Percentiles rank a stretch among this genome's conserved stretches.
Conservation (phyloP, 345 rosid genomes). For the Conringia planisiliqua region DNA sequence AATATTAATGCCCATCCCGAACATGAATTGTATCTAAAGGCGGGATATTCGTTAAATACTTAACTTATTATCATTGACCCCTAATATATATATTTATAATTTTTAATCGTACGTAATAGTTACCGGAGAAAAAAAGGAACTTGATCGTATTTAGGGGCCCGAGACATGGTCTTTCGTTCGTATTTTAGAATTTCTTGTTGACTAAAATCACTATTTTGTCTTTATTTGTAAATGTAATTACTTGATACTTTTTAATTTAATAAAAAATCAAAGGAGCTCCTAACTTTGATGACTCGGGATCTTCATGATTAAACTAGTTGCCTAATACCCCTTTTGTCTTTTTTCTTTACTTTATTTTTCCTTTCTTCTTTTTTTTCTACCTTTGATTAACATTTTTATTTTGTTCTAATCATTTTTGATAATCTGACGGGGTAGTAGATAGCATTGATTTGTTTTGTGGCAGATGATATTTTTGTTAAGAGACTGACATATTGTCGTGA, state of each 20-base stretch:
- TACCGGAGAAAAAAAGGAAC: not conserved
- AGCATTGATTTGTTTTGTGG: not conserved
- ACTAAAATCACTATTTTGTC: constrained; percentile 33
- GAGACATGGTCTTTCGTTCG: constrained; percentile 32
- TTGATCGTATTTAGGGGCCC: constrained; percentile 31
- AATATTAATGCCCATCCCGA: not conserved
- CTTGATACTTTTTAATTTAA: not conserved
- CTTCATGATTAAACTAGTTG: constrained; percentile 30
- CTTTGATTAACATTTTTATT: not conserved
- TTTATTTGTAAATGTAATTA: constrained; percentile 19
- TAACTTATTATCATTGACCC: not conserved
- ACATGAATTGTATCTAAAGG: not conserved
- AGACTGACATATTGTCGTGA: not conserved
- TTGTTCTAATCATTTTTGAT: not conserved
- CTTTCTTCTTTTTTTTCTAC: not conserved
- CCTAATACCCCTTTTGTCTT: constrained; percentile 25
- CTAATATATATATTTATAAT: not conserved
- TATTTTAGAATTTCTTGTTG: constrained; percentile 31
- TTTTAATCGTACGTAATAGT: constrained; percentile 8
- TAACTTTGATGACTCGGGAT: constrained; percentile 35
- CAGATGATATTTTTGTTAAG: not conserved
- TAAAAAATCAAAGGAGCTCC: constrained; percentile 14
- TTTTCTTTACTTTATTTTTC: constrained; percentile 4
- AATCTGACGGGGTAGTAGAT: not conserved
- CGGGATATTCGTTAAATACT: not conserved